phyloP scores from a whole-genome alignment of 306 rosid genomes.

The Cucumis cinereus region DNA sequence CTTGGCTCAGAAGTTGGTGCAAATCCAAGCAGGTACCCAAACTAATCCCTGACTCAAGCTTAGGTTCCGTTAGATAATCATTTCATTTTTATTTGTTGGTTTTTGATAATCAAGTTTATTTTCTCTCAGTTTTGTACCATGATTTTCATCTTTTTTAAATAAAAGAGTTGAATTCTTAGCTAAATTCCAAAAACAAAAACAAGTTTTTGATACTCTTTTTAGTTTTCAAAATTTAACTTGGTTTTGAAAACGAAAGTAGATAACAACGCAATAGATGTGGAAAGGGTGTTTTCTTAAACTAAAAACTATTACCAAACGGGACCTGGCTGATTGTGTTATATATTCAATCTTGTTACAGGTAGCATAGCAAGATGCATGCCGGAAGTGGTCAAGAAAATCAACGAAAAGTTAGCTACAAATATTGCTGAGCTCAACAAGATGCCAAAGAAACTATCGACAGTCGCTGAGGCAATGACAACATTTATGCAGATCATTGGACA shows the following conservation, averaged over 20 bases:
- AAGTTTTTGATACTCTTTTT: too few relatives aligned
- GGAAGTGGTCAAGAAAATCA: constrained; percentile 24
- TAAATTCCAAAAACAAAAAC: too few relatives aligned
- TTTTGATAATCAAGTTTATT: background rate
- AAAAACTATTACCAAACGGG: background rate
- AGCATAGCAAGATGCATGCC: constrained; percentile 35
- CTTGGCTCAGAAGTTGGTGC: constrained; percentile 37
- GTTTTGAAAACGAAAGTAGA: too few relatives aligned
- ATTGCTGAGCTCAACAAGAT: constrained; percentile 13
- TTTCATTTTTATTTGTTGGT: too few relatives aligned
- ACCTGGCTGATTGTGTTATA: background rate
- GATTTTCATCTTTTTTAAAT: too few relatives aligned
- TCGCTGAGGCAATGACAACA: constrained; percentile 15
- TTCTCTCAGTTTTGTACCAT: background rate
- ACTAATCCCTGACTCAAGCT: background rate
- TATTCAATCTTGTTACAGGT: background rate
- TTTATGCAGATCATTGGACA: constrained; percentile 31
- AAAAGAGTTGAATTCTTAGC: too few relatives aligned
- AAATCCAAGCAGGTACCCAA: constrained; percentile 15
- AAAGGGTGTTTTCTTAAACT: too few relatives aligned
- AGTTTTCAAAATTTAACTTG: too few relatives aligned
- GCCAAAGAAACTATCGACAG: constrained; percentile 13
- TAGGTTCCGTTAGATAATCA: background rate
- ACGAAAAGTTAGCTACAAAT: constrained; percentile 18
- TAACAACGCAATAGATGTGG: too few relatives aligned